These are phyloP conservation scores for Paraurostyla sp. DNA, from an alignment of 73 alveolate genomes.

Conservation along the genomic window DNA sequence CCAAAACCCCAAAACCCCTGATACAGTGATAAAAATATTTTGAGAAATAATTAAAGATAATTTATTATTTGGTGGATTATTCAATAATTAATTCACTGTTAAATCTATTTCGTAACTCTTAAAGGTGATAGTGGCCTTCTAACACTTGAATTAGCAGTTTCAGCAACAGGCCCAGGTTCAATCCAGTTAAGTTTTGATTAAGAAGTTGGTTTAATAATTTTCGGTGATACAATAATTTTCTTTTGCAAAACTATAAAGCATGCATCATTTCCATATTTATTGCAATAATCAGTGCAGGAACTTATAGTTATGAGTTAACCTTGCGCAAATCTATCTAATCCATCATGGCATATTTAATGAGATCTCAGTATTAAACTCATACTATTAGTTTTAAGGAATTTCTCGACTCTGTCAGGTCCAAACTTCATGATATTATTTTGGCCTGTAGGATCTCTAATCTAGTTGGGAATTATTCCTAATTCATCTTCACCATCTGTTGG, in stretches of 20 bases:
- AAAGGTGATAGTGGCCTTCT: slow-evolving; percentile 23
- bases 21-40: no score
- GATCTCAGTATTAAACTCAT: slow-evolving; percentile 65
- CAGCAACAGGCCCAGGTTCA: slow-evolving; percentile 2
- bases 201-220: slow-evolving; percentile 66
- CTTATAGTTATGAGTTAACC: slow-evolving; percentile 62
- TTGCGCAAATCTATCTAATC: slow-evolving; percentile 61
- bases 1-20: no score
- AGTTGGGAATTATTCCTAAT: slow-evolving; percentile 67
- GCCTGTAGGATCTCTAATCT: slow-evolving; percentile 62
- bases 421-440: slow-evolving; percentile 66
- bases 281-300: slow-evolving; percentile 75
- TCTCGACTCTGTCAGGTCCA: slow-evolving; percentile 74
- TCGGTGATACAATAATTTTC: slow-evolving; percentile 74
- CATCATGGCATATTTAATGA: slow-evolving; percentile 54
- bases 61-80: no score
- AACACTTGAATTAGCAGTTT: slow-evolving; percentile 47
- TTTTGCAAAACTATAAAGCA: slow-evolving; percentile 68
- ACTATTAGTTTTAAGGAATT: slow-evolving; percentile 68
- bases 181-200: slow-evolving; percentile 28
- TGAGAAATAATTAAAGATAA: no score
- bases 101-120: slow-evolving; percentile 9
- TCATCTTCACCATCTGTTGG: slow-evolving; percentile 80
- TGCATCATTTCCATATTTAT: slow-evolving; percentile 62
- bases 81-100: no score